These are phyloP conservation scores for Cicer pinnatifidum DNA, from an alignment of 306 rosid species.

Conservation along the genomic window DNA sequence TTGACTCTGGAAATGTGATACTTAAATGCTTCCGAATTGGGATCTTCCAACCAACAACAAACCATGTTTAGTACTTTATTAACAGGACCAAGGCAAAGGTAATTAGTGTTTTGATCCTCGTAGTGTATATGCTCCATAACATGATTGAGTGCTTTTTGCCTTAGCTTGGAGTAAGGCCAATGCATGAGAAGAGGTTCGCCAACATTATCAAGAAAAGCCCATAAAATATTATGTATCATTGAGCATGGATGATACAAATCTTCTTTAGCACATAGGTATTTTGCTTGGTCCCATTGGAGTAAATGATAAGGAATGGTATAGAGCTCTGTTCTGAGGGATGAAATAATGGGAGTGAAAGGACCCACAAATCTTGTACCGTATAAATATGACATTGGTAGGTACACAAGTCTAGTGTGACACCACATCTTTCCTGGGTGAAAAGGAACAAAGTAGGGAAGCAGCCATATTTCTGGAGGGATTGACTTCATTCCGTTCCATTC, in stretches of 20 bases:
- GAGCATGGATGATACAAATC: slow-evolving; percentile 60
- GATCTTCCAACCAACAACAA: slow-evolving; percentile 80
- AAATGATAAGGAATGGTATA: slow-evolving; percentile 57
- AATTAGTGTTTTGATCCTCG: slow-evolving; percentile 67
- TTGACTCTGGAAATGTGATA: slow-evolving; percentile 74
- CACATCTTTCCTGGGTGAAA: slow-evolving; percentile 83
- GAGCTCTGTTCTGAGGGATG: slow-evolving; percentile 63
- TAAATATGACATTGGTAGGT: slow-evolving; percentile 72
- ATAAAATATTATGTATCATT: slow-evolving; percentile 57
- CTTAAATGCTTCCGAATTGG: slow-evolving; percentile 65
- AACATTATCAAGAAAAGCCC: slow-evolving; percentile 59
- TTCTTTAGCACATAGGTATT: slow-evolving; percentile 63
- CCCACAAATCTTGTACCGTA: slow-evolving; percentile 72
- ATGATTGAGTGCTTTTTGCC: slow-evolving; percentile 59
- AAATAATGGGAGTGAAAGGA: slow-evolving; percentile 42
- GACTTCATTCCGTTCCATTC: slow-evolving; percentile 80
- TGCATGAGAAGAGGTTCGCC: slow-evolving; percentile 65
- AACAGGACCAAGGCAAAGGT: slow-evolving; percentile 73
- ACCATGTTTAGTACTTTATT: slow-evolving; percentile 83
- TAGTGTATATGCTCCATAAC: slow-evolving; percentile 73
- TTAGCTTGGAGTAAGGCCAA: slow-evolving; percentile 70
- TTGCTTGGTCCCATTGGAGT: slow-evolving; percentile 59
- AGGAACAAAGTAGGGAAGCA: slow-evolving; percentile 66
- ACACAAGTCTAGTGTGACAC: slow-evolving; percentile 75
- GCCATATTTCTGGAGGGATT: slow-evolving; percentile 70